A percentile compares a stretch with the other conserved stretches of the same genome.
Evolutionary conservation across 345 rosid genomes (phyloP).

Genomic region (Syzygium jambos): DNA sequence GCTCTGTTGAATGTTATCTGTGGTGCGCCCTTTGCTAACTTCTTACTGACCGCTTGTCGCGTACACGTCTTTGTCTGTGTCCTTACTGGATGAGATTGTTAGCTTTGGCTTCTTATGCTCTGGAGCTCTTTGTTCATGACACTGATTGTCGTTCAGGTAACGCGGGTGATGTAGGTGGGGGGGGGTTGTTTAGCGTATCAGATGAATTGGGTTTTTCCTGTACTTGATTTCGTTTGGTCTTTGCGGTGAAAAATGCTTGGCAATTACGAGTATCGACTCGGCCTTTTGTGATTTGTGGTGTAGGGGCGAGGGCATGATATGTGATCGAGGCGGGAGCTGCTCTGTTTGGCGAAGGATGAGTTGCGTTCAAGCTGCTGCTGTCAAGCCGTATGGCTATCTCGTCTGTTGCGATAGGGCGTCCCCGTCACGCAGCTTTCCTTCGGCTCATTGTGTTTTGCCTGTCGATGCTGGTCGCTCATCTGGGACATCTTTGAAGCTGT

Average conservation of each 20-base stretch:
- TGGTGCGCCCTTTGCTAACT: neutral
- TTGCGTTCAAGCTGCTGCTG: conserved; percentile 2
- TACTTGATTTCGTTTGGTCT: neutral
- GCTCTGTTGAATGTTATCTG: neutral
- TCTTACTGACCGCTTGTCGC: neutral
- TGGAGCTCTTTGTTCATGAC: neutral
- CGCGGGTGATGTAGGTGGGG: neutral
- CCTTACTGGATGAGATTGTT: neutral
- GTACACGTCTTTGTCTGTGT: neutral
- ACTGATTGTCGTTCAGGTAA: neutral
- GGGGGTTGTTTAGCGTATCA: neutral
- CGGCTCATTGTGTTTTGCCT: neutral
- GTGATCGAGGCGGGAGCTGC: neutral
- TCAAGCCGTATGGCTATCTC: neutral
- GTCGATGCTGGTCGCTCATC: neutral
- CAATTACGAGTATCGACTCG: neutral
- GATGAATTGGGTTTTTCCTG: neutral
- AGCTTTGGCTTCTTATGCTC: neutral
- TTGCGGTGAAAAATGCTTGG: neutral
- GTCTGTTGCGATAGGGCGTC: neutral
- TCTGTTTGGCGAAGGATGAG: conserved; percentile 2
- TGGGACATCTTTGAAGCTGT: neutral
- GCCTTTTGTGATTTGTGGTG: neutral
- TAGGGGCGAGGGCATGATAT: neutral
- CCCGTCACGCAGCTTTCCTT: neutral